Evolutionary conservation across 257 asterid genomes (phyloP).

Genomic region (Vinca minor): DNA sequence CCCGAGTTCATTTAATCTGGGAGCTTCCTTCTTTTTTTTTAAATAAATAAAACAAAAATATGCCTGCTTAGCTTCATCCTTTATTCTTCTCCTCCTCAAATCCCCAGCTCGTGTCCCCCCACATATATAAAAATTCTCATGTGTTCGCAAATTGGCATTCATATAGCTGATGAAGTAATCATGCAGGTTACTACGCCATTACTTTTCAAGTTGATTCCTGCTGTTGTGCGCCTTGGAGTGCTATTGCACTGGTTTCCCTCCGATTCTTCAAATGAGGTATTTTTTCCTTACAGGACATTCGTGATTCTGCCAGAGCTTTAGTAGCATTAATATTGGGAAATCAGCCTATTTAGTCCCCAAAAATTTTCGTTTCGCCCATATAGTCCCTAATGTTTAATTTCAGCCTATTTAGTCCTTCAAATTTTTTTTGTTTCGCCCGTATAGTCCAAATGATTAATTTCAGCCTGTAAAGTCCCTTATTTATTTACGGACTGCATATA

Average conservation of each 20-base stretch:
- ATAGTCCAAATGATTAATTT: too few relatives aligned
- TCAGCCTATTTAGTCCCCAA: too few relatives aligned
- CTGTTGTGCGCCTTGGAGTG: conserved; percentile 68
- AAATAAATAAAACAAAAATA: background rate
- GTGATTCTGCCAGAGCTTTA: conserved; percentile 3
- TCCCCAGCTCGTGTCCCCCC: too few relatives aligned
- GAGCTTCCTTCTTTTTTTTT: background rate
- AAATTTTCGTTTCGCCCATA: too few relatives aligned
- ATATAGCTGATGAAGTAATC: conserved; percentile 20
- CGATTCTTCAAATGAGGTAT: conserved; percentile 52
- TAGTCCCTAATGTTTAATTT: too few relatives aligned
- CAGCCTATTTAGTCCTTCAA: too few relatives aligned
- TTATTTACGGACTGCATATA: too few relatives aligned
- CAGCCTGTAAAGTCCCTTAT: too few relatives aligned
- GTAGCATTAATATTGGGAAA: conserved; percentile 13
- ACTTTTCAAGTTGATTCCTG: conserved; percentile 76
- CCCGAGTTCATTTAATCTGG: background rate
- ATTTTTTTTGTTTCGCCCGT: too few relatives aligned
- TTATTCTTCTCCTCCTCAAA: background rate
- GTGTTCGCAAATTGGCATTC: background rate
- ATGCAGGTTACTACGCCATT: conserved; percentile 77
- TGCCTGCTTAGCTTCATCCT: background rate
- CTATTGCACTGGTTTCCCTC: conserved; percentile 67
- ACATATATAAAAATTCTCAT: background rate
- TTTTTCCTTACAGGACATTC: background rate